phyloP scores from a whole-genome alignment of 345 rosid species.

The Pelargonium nanum region DNA sequence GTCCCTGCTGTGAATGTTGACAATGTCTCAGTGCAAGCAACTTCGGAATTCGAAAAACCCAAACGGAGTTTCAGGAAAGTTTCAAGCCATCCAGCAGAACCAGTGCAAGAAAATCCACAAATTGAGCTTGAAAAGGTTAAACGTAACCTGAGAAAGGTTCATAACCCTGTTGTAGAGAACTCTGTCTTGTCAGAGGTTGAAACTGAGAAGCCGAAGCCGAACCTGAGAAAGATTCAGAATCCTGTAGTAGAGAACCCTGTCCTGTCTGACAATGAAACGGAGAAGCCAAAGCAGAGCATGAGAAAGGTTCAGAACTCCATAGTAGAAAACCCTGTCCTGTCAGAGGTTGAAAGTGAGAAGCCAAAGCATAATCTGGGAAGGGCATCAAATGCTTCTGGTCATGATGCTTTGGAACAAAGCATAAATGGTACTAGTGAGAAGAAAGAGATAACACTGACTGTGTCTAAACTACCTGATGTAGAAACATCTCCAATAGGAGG shows the following conservation, averaged over 20 bases:
- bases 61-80: constrained; percentile 56
- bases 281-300: constrained; percentile 37
- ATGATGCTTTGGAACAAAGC: constrained; percentile 24
- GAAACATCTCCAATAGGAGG: constrained; percentile 23
- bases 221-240: constrained; percentile 74
- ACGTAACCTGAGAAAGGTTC: constrained; percentile 81
- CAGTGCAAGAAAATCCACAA: constrained; percentile 59
- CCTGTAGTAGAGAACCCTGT: constrained; percentile 49
- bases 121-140: constrained; percentile 86
- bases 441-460: constrained; percentile 12
- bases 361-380: constrained; percentile 13
- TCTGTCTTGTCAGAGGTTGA: constrained; percentile 45
- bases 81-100: constrained; percentile 44
- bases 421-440: constrained; percentile 22
- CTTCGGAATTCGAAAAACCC: constrained; percentile 57
- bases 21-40: constrained; percentile 23
- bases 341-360: constrained; percentile 43
- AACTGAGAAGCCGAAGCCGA: constrained; percentile 33
- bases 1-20: constrained; percentile 47
- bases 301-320: constrained; percentile 74
- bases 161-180: constrained; percentile 53
- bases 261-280: constrained; percentile 42
- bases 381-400: constrained; percentile 21
- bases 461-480: constrained; percentile 13
- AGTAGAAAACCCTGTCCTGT: constrained; percentile 40